Evolutionary conservation across 805 yeast genomes (phyloP).

Genomic region (Sungouiella blattae): DNA sequence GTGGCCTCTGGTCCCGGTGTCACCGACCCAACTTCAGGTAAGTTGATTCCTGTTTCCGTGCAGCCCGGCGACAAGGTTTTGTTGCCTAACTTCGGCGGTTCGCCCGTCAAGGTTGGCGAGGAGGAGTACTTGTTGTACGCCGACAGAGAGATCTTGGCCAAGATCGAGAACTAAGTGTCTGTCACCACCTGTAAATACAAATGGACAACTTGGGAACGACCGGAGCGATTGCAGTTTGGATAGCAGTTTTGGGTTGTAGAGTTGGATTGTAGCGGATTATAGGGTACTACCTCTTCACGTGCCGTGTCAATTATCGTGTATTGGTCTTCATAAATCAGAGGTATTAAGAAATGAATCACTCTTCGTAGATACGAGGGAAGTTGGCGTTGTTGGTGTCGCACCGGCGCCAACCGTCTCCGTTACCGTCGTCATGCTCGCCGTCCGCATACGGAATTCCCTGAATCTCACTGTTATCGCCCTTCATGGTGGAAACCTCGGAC

Average conservation of each 20-base stretch:
- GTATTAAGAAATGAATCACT: too few species aligned
- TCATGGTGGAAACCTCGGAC: not conserved
- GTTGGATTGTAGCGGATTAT: too few species aligned
- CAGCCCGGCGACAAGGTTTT: constrained; percentile 89
- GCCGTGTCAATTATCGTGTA: too few species aligned
- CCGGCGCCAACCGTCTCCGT: not conserved
- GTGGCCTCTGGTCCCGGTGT: constrained; percentile 95
- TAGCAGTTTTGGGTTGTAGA: too few species aligned
- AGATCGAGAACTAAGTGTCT: constrained; percentile 51
- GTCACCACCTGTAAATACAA: constrained; percentile 2
- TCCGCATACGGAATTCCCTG: not conserved
- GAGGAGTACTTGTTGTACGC: constrained; percentile 82
- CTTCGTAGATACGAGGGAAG: too few species aligned
- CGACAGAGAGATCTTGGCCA: constrained; percentile 93
- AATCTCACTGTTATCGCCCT: not conserved
- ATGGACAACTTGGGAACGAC: not conserved
- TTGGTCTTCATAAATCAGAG: too few species aligned
- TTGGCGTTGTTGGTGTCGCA: too few species aligned
- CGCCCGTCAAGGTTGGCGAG: constrained; percentile 80
- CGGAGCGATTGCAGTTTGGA: not conserved
- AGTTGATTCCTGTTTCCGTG: constrained; percentile 68
- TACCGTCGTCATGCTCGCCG: not conserved
- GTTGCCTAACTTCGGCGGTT: constrained; percentile 94
- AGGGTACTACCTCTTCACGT: too few species aligned
- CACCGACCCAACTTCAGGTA: constrained; percentile 66